These are phyloP conservation scores for Hondaea fermentalgiana DNA, from an alignment of 108 stramenopile genomes.

Conservation along the genomic window DNA sequence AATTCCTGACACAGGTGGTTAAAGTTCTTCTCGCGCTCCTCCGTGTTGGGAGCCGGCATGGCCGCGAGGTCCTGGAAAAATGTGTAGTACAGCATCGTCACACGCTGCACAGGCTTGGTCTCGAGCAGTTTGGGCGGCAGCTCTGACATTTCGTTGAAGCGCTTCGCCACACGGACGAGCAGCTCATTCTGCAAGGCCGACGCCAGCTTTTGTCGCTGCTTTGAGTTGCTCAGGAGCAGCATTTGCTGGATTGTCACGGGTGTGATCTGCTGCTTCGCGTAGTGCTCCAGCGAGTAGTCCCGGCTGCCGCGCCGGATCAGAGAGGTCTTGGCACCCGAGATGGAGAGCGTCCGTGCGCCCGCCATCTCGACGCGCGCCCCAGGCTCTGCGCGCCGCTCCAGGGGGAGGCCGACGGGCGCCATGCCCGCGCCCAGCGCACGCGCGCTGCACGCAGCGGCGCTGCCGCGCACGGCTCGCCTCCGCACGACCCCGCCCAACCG, in stretches of 20 bases:
- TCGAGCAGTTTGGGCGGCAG: constrained; percentile 53
- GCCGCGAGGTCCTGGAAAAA: constrained; percentile 58
- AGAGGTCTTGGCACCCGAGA: not conserved
- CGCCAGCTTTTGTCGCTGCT: constrained; percentile 56
- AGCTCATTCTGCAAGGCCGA: constrained; percentile 76
- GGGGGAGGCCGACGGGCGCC: too few relatives aligned
- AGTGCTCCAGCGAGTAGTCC: not conserved
- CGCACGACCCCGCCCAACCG: too few relatives aligned
- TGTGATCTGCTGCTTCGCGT: not conserved
- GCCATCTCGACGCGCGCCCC: too few relatives aligned
- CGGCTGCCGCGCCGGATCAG: not conserved
- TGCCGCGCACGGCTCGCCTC: too few relatives aligned
- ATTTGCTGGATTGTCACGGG: constrained; percentile 11
- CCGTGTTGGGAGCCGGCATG: constrained; percentile 49
- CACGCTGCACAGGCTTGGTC: constrained; percentile 55
- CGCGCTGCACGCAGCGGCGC: too few relatives aligned
- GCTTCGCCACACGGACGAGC: constrained; percentile 55
- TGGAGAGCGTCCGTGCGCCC: not conserved
- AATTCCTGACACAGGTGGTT: not conserved
- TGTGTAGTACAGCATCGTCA: constrained; percentile 60
- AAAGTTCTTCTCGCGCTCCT: constrained; percentile 57
- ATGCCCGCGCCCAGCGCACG: too few relatives aligned
- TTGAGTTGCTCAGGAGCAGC: not conserved
- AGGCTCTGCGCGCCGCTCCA: too few relatives aligned
- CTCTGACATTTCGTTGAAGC: constrained; percentile 1